These are phyloP conservation scores for Penicillium lividum DNA, from an alignment of 495 filamentous ascomycete species.

Conservation along the genomic window DNA sequence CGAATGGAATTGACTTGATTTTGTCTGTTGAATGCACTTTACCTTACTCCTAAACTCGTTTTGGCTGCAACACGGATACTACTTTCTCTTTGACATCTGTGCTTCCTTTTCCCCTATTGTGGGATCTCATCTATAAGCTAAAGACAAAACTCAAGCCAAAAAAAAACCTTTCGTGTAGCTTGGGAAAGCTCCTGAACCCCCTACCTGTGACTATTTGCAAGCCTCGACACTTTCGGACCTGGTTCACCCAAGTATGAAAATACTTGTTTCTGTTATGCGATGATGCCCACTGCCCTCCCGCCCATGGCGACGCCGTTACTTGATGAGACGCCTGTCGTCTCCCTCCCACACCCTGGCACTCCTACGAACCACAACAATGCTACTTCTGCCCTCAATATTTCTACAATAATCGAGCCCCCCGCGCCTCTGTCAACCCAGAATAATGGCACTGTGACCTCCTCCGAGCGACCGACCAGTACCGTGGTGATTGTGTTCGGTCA, in stretches of 20 bases:
- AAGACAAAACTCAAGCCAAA: background rate
- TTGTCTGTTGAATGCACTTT: background rate
- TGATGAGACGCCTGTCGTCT: constrained; percentile 20
- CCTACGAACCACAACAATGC: constrained; percentile 5
- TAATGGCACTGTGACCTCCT: constrained; percentile 3
- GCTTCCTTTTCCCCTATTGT: background rate
- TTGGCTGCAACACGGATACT: constrained; percentile 6
- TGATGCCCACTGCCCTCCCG: constrained; percentile 45
- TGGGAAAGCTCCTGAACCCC: background rate
- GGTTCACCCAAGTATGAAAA: constrained; percentile 32
- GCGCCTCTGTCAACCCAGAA: constrained; percentile 14
- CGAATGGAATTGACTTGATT: background rate
- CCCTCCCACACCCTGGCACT: background rate
- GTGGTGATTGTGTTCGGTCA: constrained; percentile 61
- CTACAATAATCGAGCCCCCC: constrained; percentile 10
- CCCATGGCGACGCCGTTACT: constrained; percentile 41
- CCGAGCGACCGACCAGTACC: constrained; percentile 24
- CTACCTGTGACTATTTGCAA: background rate
- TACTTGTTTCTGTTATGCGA: constrained; percentile 33
- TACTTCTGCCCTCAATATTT: constrained; percentile 12
- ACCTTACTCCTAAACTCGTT: background rate
- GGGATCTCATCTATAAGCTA: background rate
- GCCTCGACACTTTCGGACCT: background rate
- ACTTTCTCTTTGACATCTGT: constrained; percentile 8
- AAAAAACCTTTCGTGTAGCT: background rate